Conservation (phyloP, 371 early-diverging fungal species). For the Apophysomyces elegans region DNA sequence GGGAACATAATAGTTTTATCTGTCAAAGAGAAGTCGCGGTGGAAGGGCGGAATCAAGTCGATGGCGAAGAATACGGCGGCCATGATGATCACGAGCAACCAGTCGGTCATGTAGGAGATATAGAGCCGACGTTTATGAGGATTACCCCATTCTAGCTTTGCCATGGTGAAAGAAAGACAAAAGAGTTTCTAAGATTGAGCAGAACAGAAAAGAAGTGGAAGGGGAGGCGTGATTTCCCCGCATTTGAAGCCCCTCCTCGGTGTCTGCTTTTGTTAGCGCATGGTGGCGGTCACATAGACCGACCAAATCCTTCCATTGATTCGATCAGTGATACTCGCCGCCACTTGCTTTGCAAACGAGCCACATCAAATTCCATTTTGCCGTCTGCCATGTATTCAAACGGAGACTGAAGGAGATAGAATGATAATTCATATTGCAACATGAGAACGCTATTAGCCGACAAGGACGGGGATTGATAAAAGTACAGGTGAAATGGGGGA, state of each 20-base stretch:
- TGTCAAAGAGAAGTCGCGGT: constrained; percentile 70
- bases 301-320: neutral
- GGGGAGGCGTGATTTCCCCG: neutral
- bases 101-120: constrained; percentile 68
- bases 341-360: neutral
- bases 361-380: constrained; percentile 3
- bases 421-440: neutral
- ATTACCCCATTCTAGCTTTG: constrained; percentile 22
- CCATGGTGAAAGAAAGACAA: neutral
- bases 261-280: neutral
- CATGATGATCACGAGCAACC: constrained; percentile 66
- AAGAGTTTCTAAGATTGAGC: neutral
- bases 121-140: constrained; percentile 42
- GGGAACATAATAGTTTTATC: constrained; percentile 73
- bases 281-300: no score
- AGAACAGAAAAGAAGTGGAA: neutral
- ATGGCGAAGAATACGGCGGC: constrained; percentile 58
- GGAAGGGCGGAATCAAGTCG: constrained; percentile 67
- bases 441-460: constrained; percentile 6
- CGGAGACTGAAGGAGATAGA: constrained; percentile 2
- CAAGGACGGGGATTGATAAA: constrained; percentile 7
- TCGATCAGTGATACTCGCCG: constrained; percentile 5
- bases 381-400: neutral
- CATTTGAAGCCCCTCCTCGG: neutral
- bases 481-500: constrained; percentile 14